Percentiles rank a stretch among this genome's conserved stretches.
phyloP scores from a whole-genome alignment of 345 rosid genomes.

The Erucastrum elatum region DNA sequence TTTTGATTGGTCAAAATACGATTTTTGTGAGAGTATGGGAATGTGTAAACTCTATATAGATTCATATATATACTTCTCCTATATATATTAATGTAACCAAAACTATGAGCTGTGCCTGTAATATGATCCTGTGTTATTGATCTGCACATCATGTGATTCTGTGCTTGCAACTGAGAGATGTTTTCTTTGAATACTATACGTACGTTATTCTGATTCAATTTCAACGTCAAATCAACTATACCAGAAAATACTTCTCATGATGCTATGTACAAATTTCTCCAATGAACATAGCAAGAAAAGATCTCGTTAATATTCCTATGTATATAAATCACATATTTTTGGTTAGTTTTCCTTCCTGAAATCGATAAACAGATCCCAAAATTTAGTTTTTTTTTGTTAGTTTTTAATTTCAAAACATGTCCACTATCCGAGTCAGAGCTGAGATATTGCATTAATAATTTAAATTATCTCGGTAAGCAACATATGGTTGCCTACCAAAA shows the following conservation, averaged over 20 bases:
- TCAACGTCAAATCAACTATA: constrained; percentile 1
- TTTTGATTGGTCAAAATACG: neutral
- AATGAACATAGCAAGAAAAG: neutral
- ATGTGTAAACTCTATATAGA: neutral
- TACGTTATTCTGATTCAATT: neutral
- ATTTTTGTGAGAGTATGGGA: neutral
- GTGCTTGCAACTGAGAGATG: constrained; percentile 2
- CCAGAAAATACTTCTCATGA: neutral
- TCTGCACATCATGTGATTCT: constrained; percentile 28
- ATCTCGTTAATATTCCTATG: neutral
- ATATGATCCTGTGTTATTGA: neutral
- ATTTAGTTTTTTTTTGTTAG: neutral
- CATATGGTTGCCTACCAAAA: constrained; percentile 23
- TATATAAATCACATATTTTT: neutral
- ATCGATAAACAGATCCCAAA: neutral
- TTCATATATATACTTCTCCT: neutral
- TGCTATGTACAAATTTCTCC: neutral
- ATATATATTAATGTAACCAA: neutral
- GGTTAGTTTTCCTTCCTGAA: neutral
- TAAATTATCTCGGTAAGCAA: constrained; percentile 20
- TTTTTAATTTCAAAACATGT: neutral
- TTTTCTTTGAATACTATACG: neutral
- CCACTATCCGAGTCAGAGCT: constrained; percentile 10
- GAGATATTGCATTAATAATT: constrained; percentile 16
- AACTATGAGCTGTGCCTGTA: neutral